A percentile compares a stretch with the other conserved stretches of the same genome.
Conservation (phyloP, 495 filamentous ascomycete genomes). For the Penicillium paxilli region DNA sequence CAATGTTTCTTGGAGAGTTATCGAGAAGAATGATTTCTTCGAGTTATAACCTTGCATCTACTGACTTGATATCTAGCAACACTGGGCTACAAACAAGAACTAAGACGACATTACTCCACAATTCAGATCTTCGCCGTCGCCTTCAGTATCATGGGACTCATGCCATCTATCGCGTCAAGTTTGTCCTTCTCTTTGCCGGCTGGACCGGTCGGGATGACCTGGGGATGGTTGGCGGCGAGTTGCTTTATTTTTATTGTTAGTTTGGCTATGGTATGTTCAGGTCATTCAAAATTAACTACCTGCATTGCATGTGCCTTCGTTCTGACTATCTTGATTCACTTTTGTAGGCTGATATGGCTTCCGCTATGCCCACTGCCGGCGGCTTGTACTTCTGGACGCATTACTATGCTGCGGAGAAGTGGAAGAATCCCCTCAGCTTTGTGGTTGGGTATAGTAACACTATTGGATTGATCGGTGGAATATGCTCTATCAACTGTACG, state of each 20-base stretch:
- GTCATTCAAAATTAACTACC: no score
- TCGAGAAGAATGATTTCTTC: no score
- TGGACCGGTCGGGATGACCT: constrained; percentile 70
- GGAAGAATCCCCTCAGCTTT: constrained; percentile 64
- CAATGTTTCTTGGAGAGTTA: no score
- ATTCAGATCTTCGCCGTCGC: constrained; percentile 70
- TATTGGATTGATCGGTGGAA: constrained; percentile 62
- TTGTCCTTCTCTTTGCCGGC: constrained; percentile 65
- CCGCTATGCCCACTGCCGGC: constrained; percentile 69
- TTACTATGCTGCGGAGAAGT: constrained; percentile 60
- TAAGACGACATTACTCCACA: constrained; percentile 64
- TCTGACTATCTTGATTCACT: neutral
- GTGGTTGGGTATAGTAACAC: constrained; percentile 74
- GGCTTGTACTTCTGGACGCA: constrained; percentile 74
- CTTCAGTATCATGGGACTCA: constrained; percentile 71
- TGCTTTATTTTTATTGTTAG: constrained; percentile 53
- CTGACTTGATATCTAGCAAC: constrained; percentile 21
- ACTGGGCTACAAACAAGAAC: constrained; percentile 71
- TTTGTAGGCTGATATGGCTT: constrained; percentile 60
- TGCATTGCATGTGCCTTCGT: no score
- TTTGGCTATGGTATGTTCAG: constrained; percentile 55
- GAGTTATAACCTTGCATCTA: neutral
- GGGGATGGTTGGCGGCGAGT: constrained; percentile 38
- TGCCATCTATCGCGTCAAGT: constrained; percentile 70
- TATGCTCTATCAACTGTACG: constrained; percentile 60